Evolutionary conservation across 208 protist species (phyloP).

Genomic region (Vickermania spadyakhi): DNA sequence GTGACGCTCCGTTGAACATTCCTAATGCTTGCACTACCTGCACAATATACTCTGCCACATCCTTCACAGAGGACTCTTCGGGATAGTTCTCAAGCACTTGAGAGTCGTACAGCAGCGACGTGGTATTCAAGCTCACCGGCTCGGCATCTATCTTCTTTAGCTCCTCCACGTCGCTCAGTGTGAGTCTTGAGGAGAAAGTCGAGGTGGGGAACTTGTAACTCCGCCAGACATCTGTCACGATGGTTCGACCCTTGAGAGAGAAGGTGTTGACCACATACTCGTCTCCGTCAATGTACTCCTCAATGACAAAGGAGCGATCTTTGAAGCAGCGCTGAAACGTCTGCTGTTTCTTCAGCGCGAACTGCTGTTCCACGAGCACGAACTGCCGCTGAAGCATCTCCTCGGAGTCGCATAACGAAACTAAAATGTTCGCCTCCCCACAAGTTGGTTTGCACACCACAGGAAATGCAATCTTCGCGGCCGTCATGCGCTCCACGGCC

Average conservation of each 20-base stretch:
- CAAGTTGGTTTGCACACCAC: conserved; percentile 78
- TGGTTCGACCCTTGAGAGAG: conserved; percentile 50
- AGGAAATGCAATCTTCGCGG: conserved; percentile 40
- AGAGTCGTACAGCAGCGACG: conserved; percentile 66
- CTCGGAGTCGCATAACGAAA: conserved; percentile 59
- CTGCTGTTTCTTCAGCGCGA: conserved; percentile 31
- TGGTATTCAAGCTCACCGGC: conserved; percentile 14
- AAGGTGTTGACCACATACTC: conserved; percentile 85
- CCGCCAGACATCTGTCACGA: conserved; percentile 82
- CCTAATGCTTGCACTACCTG: conserved; percentile 61
- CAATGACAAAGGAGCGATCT: conserved; percentile 18
- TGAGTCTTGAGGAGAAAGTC: not conserved
- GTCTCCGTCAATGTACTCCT: conserved; percentile 83
- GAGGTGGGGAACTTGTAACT: conserved; percentile 46
- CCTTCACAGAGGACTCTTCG: conserved; percentile 23
- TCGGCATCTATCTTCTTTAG: conserved; percentile 44
- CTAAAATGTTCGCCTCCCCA: conserved; percentile 70
- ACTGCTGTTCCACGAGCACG: conserved; percentile 28
- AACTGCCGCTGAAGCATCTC: conserved; percentile 49
- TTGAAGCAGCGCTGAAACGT: conserved; percentile 17
- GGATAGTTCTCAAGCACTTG: conserved; percentile 45
- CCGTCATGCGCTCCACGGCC: conserved; percentile 14
- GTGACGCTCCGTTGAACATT: conserved; percentile 62
- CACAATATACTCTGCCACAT: conserved; percentile 65
- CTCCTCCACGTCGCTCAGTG: conserved; percentile 38